A percentile compares a stretch with the other conserved stretches of the same genome.
phyloP scores from a whole-genome alignment of 441 rosid species.

The Metrosideros polymorpha region DNA sequence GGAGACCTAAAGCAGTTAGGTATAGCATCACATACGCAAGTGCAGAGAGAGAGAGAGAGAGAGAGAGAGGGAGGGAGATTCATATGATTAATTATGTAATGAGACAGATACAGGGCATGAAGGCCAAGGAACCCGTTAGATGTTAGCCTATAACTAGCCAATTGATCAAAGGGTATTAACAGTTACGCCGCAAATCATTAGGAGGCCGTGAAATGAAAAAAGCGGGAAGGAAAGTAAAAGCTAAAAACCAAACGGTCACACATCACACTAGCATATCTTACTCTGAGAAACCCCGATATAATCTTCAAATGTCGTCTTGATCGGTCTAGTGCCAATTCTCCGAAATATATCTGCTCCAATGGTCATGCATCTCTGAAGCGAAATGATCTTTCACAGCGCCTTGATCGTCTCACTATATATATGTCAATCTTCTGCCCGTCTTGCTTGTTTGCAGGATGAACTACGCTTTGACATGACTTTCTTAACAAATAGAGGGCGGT shows the following conservation, averaged over 20 bases:
- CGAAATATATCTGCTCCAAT: not conserved
- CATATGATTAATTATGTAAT: not conserved
- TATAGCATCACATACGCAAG: not conserved
- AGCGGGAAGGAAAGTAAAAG: not conserved
- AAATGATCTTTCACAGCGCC: not conserved
- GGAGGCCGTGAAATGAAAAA: constrained; percentile 1
- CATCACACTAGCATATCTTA: not conserved
- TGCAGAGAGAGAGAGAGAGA: not conserved
- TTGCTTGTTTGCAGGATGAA: not conserved
- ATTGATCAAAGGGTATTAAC: constrained; percentile 20
- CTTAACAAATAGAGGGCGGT: not conserved
- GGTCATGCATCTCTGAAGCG: not conserved
- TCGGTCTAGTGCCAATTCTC: not conserved
- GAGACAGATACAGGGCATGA: not conserved
- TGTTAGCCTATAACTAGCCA: constrained; percentile 20
- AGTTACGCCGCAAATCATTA: constrained; percentile 16
- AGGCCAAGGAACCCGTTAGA: constrained; percentile 7
- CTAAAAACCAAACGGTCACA: not conserved
- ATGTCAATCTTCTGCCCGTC: not conserved
- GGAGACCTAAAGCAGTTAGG: too few species aligned
- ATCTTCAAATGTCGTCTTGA: not conserved
- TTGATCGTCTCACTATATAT: not conserved
- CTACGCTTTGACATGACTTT: not conserved
- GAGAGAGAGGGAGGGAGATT: not conserved
- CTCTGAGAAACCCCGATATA: not conserved